Conservation (phyloP, 1,139 yeast species). For the Pichia terricola region DNA sequence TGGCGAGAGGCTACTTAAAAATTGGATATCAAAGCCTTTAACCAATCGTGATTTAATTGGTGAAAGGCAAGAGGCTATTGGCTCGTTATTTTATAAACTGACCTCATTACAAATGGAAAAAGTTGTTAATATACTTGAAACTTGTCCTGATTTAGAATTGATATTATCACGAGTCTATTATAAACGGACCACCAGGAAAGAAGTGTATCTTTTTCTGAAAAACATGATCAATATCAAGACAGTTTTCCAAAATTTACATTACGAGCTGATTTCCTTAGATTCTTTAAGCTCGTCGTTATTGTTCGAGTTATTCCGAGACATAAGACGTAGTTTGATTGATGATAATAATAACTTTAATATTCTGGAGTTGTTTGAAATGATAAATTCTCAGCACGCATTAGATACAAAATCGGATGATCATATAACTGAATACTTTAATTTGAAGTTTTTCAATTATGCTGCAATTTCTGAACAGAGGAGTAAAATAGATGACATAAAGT, state of each 20-base stretch:
- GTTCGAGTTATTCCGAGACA: constrained; percentile 5
- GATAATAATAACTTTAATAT: constrained; percentile 16
- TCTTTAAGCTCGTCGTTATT: constrained; percentile 13
- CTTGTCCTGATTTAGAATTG: constrained; percentile 58
- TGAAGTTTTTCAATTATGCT: constrained; percentile 30
- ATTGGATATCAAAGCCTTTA: constrained; percentile 75
- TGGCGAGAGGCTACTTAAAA: constrained; percentile 56
- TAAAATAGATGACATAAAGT: constrained; percentile 34
- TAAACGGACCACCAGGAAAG: constrained; percentile 53
- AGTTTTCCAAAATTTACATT: constrained; percentile 21
- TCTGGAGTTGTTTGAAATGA: constrained; percentile 36
- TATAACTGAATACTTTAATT: constrained; percentile 44
- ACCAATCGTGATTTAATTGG: constrained; percentile 42
- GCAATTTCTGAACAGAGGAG: constrained; percentile 32
- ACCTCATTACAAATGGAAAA: constrained; percentile 37
- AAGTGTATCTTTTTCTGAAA: constrained; percentile 50
- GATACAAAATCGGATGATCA: constrained; percentile 39
- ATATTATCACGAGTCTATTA: constrained; percentile 62
- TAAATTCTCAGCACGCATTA: constrained; percentile 48
- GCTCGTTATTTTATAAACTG: constrained; percentile 33
- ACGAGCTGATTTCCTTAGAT: constrained; percentile 10
- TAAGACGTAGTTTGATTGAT: constrained; percentile 3
- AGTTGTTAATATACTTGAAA: constrained; percentile 35
- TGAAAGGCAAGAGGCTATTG: constrained; percentile 55
- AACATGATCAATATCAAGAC: constrained; percentile 35